Evolutionary conservation across 1,284 basidiomycete species (phyloP), one percentile per base, ranked within the genome.

Genomic region (Ustilago shanxiensis): DNA sequence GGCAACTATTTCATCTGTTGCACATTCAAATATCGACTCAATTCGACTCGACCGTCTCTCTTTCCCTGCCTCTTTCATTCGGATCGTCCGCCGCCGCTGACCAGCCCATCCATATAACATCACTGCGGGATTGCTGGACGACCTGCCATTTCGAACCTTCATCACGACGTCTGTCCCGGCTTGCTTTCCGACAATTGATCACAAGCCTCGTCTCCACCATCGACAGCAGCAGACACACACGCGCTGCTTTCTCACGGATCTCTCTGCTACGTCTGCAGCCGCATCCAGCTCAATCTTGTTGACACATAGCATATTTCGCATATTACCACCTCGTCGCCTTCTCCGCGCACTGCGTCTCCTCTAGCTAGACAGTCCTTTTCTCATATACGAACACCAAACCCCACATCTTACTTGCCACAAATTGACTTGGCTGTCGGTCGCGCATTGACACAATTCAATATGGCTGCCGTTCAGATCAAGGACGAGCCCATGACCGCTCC

Each of bases 401-500:
- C 35, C 35, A 3, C 13, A 37, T 11, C 31, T 33, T 37, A 37
- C n/a, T 16, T 9, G 35, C 14, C 35, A 8, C 35, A 37, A 7
- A 37, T 14, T 33, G 11, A 33, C 37, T 16, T 16, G 10, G 6
- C 14, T 4, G 3, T 44, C 20, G 41, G 16, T 14, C 6, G n/a
- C 41, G n/a, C 41, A 20, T 44, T n/a, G 8, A 44, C 18, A 16
- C n/a, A 5, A 7, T 20, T 14, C 45, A 66, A 20, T 6, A 72
- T 72, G 69, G 29, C 64, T 8, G 37, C 31, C 50, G 20, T 67
- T n/a, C 53, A 60, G 20, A 54, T 81, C 69, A 81, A 81, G 35
- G 56, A 72, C 20, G 78, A 79, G 60, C 72, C 72, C 28, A 66
- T 69, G 72, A n/a, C 66, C 6, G 39, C 62, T 22, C 26, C 72